Conservation (phyloP, 352 stramenopile genomes). For the Phytophthora syringae region DNA sequence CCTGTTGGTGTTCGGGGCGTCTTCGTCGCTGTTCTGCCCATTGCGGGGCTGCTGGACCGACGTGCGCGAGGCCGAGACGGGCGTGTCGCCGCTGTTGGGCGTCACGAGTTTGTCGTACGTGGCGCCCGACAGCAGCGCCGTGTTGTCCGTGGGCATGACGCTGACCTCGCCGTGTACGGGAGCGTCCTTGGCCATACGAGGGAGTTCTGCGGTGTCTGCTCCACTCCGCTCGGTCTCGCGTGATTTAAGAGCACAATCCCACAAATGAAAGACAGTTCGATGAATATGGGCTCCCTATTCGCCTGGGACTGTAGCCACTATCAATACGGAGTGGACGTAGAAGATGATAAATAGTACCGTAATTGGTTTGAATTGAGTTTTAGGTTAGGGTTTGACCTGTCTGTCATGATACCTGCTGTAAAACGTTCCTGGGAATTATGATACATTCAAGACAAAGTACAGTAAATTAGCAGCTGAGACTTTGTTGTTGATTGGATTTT, state of each 20-base stretch:
- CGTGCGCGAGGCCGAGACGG: conserved; percentile 16
- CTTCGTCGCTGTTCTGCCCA: too few species aligned
- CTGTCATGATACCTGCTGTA: too few species aligned
- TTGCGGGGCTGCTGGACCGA: background rate
- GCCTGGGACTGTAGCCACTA: background rate
- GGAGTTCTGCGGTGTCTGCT: too few species aligned
- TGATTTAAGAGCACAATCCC: conserved; percentile 13
- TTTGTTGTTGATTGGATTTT: too few species aligned
- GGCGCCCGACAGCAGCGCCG: conserved; percentile 35
- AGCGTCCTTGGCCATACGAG: conserved; percentile 32
- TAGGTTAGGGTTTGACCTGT: too few species aligned
- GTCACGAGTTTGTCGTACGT: conserved; percentile 75
- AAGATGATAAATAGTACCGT: too few species aligned
- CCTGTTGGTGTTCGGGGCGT: too few species aligned
- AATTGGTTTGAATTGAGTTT: too few species aligned
- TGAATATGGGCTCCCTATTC: conserved; percentile 4
- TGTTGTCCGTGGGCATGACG: conserved; percentile 45
- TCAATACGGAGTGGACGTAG: background rate
- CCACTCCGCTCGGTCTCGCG: conserved; percentile 21
- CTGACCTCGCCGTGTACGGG: conserved; percentile 27
- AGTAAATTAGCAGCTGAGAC: too few species aligned
- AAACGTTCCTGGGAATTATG: too few species aligned
- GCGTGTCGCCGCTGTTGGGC: conserved; percentile 44
- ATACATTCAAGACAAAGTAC: too few species aligned
- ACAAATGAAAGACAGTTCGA: conserved; percentile 35